A percentile compares a stretch with the other conserved stretches of the same genome.
These are phyloP conservation scores for Sphagnum fallax DNA, from an alignment of 228 moss, liverwort and hornwort species.

Conservation along the genomic window DNA sequence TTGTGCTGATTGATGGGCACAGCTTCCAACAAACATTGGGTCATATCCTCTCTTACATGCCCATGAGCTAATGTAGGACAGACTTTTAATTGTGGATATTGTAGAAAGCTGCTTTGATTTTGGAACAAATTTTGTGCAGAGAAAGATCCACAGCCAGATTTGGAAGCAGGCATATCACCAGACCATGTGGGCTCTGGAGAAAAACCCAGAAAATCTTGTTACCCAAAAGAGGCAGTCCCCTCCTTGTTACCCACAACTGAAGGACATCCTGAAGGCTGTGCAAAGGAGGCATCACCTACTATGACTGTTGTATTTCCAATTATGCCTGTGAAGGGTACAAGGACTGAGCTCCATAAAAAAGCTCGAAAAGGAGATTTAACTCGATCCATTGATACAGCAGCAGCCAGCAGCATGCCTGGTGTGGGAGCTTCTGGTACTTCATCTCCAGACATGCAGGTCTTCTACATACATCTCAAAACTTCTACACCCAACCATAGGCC, in stretches of 20 bases:
- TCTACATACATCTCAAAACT: too few species aligned
- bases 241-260: slow-evolving; percentile 5
- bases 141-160: slow-evolving; percentile 12
- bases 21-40: too few species aligned
- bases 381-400: slow-evolving; percentile 2
- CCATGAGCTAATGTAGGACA: too few species aligned
- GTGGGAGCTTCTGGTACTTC: slow-evolving; percentile 10
- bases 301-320: slow-evolving; percentile 1
- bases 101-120: too few species aligned
- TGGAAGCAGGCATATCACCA: slow-evolving; percentile 10
- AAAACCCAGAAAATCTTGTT: neutral
- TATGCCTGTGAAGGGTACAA: slow-evolving; percentile 11
- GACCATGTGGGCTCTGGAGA: slow-evolving; percentile 16
- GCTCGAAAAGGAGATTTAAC: slow-evolving; percentile 5
- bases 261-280: slow-evolving; percentile 1
- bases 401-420: slow-evolving; percentile 5
- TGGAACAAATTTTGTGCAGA: slow-evolving; percentile 11
- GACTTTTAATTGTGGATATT: too few species aligned
- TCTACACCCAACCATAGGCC: too few species aligned
- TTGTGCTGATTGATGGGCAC: too few species aligned
- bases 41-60: too few species aligned
- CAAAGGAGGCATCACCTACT: neutral
- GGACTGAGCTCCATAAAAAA: slow-evolving; percentile 10
- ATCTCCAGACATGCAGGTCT: slow-evolving; percentile 13
- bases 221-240: neutral